A percentile compares a stretch with the other conserved stretches of the same genome.
Evolutionary conservation across 352 stramenopile genomes (phyloP).

Genomic region (Pythium scleroteichum): DNA sequence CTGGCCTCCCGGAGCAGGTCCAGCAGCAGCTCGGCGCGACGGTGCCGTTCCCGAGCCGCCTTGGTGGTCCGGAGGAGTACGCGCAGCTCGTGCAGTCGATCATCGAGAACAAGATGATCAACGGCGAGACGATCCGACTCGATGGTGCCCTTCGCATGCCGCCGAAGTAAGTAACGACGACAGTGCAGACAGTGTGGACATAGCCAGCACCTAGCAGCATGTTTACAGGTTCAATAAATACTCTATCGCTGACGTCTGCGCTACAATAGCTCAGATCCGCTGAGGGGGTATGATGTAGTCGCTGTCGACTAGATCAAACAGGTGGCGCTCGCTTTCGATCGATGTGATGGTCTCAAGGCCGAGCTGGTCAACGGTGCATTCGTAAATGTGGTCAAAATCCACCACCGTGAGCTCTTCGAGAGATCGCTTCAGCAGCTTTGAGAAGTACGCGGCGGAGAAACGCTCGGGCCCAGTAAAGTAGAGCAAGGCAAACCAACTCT

Average conservation of each 20-base stretch:
- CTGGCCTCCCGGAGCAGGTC: conserved; percentile 94
- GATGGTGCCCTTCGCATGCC: conserved; percentile 97
- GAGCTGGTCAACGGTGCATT: conserved; percentile 32
- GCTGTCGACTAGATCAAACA: conserved; percentile 50
- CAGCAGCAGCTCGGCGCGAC: conserved; percentile 91
- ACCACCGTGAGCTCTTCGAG: conserved; percentile 48
- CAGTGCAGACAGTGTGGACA: neutral
- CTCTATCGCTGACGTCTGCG: neutral
- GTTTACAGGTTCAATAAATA: neutral
- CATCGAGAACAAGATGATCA: conserved; percentile 98
- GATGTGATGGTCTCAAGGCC: conserved; percentile 33
- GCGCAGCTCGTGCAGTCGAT: conserved; percentile 94
- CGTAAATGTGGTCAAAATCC: conserved; percentile 63
- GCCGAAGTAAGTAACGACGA: conserved; percentile 59
- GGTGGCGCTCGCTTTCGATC: conserved; percentile 57
- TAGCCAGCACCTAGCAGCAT: neutral
- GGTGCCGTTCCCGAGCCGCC: conserved; percentile 95
- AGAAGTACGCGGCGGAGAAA: conserved; percentile 53
- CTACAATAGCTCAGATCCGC: conserved; percentile 32
- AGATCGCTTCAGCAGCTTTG: conserved; percentile 37
- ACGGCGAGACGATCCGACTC: conserved; percentile 97
- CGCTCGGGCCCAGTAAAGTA: conserved; percentile 75
- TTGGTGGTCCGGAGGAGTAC: conserved; percentile 96
- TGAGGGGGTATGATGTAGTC: conserved; percentile 52
- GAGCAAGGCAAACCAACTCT: conserved; percentile 68